These are phyloP conservation scores for Trifolium dubium DNA, from an alignment of 306 rosid genomes.

Conservation along the genomic window DNA sequence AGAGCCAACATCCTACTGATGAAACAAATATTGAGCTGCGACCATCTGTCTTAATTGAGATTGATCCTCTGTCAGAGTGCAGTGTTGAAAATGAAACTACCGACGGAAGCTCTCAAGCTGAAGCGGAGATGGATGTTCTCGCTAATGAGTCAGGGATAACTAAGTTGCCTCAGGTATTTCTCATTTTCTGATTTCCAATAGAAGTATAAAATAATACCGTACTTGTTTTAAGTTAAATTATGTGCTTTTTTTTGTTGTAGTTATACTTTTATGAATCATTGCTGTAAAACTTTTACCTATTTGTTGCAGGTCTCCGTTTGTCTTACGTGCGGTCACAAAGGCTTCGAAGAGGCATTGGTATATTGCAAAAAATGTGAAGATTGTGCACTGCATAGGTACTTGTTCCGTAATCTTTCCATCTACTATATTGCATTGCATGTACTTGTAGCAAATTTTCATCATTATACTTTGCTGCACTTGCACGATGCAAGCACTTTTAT, in stretches of 20 bases:
- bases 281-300: background rate
- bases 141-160: background rate
- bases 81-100: background rate
- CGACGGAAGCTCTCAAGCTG: constrained; percentile 15
- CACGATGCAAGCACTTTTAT: background rate
- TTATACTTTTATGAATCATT: constrained; percentile 8
- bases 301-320: constrained; percentile 47
- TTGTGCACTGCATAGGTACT: constrained; percentile 49
- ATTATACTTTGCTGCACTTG: constrained; percentile 16
- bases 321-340: constrained; percentile 41
- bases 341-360: constrained; percentile 42
- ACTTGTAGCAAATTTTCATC: constrained; percentile 6
- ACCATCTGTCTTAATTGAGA: constrained; percentile 21
- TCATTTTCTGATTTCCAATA: constrained; percentile 5
- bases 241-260: background rate
- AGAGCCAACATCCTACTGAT: background rate
- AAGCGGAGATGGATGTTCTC: constrained; percentile 1
- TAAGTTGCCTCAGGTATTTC: constrained; percentile 28
- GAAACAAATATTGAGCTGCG: constrained; percentile 17
- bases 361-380: constrained; percentile 42
- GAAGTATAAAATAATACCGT: background rate
- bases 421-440: background rate
- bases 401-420: constrained; percentile 1
- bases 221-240: background rate
- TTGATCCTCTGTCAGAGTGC: background rate